Conservation (phyloP, 495 filamentous ascomycete species). For the Neurospora discreta region DNA sequence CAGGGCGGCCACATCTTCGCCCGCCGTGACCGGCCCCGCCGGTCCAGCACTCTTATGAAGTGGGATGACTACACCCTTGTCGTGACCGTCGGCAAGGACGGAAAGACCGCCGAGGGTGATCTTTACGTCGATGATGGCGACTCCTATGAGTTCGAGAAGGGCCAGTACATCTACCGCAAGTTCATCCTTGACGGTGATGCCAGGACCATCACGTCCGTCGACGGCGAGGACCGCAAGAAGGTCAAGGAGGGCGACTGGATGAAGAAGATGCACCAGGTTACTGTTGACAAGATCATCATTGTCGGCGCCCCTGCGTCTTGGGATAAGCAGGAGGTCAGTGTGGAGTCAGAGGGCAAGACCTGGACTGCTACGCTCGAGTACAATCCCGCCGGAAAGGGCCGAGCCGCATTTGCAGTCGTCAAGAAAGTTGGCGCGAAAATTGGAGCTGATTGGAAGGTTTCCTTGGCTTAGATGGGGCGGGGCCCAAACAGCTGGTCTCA, state of each 20-base stretch:
- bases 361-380: conserved; percentile 49
- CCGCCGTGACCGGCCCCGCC: conserved; percentile 74
- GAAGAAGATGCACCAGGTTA: conserved; percentile 63
- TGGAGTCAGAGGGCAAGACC: conserved; percentile 59
- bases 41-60: conserved; percentile 78
- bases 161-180: conserved; percentile 73
- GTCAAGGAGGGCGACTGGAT: conserved; percentile 62
- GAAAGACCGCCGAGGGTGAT: conserved; percentile 58
- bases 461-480: conserved; percentile 23
- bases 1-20: conserved; percentile 86
- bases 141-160: conserved; percentile 74
- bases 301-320: conserved; percentile 66
- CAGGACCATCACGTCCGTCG: conserved; percentile 40
- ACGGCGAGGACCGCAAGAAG: conserved; percentile 38
- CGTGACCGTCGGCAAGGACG: conserved; percentile 57
- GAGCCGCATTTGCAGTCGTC: conserved; percentile 70
- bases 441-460: conserved; percentile 72
- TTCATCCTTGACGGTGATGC: conserved; percentile 45
- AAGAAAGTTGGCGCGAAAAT: conserved; percentile 67
- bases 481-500: neutral
- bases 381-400: conserved; percentile 44
- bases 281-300: conserved; percentile 72
- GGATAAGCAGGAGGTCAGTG: conserved; percentile 54
- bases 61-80: conserved; percentile 92
- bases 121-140: conserved; percentile 93